Conservation (phyloP, 352 stramenopile species). For the Blastocystis hominis region DNA sequence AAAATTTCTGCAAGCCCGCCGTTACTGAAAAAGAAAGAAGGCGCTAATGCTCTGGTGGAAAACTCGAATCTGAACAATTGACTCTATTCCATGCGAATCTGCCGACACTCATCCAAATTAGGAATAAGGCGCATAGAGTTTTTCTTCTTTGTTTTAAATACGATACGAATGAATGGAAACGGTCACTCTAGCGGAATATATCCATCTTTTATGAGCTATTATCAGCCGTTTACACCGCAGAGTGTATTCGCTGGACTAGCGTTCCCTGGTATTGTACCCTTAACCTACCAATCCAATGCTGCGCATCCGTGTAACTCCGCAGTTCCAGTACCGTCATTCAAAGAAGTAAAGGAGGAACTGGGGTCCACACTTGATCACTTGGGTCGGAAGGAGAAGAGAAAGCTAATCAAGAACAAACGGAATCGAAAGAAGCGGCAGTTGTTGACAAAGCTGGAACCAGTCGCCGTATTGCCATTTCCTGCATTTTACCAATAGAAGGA, state of each 20-base stretch:
- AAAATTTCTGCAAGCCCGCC: too few species aligned
- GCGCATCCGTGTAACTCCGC: neutral
- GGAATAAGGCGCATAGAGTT: too few species aligned
- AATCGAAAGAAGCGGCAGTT: neutral
- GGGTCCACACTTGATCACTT: neutral
- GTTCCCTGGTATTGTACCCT: neutral
- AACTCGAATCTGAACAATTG: too few species aligned
- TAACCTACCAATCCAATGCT: neutral
- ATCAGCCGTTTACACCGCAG: neutral
- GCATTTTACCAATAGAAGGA: neutral
- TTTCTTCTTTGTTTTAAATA: too few species aligned
- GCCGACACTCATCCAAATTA: too few species aligned
- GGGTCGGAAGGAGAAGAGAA: conserved; percentile 32
- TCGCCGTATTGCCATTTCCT: neutral
- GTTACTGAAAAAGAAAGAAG: too few species aligned
- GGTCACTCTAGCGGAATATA: neutral
- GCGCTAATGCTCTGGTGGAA: too few species aligned
- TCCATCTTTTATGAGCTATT: conserved; percentile 5
- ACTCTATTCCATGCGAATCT: too few species aligned
- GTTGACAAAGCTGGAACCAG: neutral
- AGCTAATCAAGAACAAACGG: conserved; percentile 53
- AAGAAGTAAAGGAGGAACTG: neutral
- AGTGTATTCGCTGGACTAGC: neutral
- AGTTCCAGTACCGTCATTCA: neutral
- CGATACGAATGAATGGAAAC: too few species aligned